Conservation (phyloP, 768 basidiomycete genomes). For the Porpolomopsis calyptriformis region DNA sequence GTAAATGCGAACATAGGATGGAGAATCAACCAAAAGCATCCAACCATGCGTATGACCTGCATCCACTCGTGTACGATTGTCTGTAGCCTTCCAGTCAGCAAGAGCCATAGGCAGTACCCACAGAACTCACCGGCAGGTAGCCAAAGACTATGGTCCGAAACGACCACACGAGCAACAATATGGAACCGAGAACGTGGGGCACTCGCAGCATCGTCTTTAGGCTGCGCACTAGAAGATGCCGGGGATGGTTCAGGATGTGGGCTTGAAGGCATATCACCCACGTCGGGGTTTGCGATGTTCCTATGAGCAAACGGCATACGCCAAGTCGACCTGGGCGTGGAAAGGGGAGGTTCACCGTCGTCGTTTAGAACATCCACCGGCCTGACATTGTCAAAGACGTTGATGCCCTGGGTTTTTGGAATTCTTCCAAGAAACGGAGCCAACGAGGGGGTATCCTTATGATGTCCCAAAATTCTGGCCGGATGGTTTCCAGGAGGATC, state of each 20-base stretch:
- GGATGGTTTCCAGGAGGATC: constrained; percentile 18
- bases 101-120: neutral
- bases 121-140: constrained; percentile 31
- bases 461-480: constrained; percentile 35
- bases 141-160: constrained; percentile 40
- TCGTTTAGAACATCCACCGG: constrained; percentile 24
- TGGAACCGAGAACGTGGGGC: constrained; percentile 35
- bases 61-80: constrained; percentile 18
- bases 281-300: neutral
- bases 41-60: constrained; percentile 35
- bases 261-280: neutral
- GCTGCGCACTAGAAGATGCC: neutral
- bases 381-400: constrained; percentile 28
- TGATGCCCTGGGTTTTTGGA: constrained; percentile 31
- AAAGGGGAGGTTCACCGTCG: constrained; percentile 4
- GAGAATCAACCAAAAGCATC: constrained; percentile 45
- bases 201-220: constrained; percentile 4
- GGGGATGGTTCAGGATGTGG: neutral
- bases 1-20: constrained; percentile 35
- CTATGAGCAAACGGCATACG: constrained; percentile 29
- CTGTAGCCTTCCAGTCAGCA: constrained; percentile 12
- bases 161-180: constrained; percentile 35
- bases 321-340: constrained; percentile 8
- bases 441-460: constrained; percentile 39
- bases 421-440: constrained; percentile 39